Percentiles rank a stretch among this genome's conserved stretches.
phyloP scores from a whole-genome alignment of 2,329 filamentous ascomycete species.

The Dothideomycetes sp. region DNA sequence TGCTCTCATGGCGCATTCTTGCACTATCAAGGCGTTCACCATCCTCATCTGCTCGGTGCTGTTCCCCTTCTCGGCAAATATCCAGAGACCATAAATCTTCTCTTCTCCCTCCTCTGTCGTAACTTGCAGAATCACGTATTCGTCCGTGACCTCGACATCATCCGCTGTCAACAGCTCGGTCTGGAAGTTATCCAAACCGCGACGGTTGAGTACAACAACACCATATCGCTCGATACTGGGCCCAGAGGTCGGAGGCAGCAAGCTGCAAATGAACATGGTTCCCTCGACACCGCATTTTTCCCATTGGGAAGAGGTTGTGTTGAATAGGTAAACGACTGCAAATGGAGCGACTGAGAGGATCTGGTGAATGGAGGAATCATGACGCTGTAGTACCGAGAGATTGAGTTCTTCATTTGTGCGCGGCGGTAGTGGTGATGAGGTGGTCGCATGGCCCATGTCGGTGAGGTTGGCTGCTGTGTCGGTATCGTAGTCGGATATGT shows the following conservation, averaged over 20 bases:
- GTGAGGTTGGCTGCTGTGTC: constrained; percentile 32
- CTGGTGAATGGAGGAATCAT: constrained; percentile 62
- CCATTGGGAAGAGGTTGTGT: constrained; percentile 57
- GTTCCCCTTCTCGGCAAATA: constrained; percentile 51
- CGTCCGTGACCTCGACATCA: constrained; percentile 41
- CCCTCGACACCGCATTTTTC: constrained; percentile 81
- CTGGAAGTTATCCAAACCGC: constrained; percentile 40
- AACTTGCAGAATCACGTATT: constrained; percentile 51
- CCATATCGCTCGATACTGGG: constrained; percentile 30
- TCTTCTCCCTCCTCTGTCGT: constrained; percentile 27
- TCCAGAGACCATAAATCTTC: constrained; percentile 53
- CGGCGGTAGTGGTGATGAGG: constrained; percentile 31
- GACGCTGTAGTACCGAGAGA: constrained; percentile 70
- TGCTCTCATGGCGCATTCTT: constrained; percentile 45
- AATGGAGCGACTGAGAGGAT: constrained; percentile 78
- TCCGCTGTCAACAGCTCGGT: constrained; percentile 34
- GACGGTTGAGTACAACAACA: constrained; percentile 40
- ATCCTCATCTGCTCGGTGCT: constrained; percentile 42
- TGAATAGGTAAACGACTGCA: constrained; percentile 77
- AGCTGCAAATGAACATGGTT: constrained; percentile 75
- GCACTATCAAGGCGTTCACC: constrained; percentile 46
- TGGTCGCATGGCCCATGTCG: constrained; percentile 16
- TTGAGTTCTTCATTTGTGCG: constrained; percentile 82
- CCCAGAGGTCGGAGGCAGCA: constrained; percentile 30
- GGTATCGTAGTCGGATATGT: constrained; percentile 43